Base-by-base conservation (phyloP, 352 stramenopile species). In the Globisporangium paddicum region DNA sequence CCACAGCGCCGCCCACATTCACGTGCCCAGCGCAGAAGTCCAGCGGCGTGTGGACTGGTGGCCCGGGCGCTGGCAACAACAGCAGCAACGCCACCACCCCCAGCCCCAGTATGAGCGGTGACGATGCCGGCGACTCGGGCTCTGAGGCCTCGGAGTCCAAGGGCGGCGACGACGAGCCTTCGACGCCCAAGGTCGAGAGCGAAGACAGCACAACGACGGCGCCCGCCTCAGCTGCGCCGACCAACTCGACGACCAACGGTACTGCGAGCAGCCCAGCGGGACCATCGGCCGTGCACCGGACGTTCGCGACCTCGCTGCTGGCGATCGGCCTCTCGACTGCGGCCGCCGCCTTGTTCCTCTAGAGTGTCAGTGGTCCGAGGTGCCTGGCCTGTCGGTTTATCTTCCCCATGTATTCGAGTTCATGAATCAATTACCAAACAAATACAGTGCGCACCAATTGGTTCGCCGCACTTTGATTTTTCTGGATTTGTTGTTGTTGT, bases 21-120 rank as follows among this genome's bases (percentile, higher is more conserved):
- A 77, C 68, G 18, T 86, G 76, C 51, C 30, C 67, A 23, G 59
- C 55, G 13, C 73, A 86, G 48, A 51, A 53, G 26, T 73, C 71
- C 32, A 83, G 73, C 62, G 73, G 73, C 25, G 53, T 38, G n/a
- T 86, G 75, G 75, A 70, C 67, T 7, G 42, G 42, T 18, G n/a
- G 8, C 3, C 4, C 47, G 34, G 16, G 34, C n/a, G n/a, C n/a
- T n/a, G n/a, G n/a, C n/a, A n/a, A n/a, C n/a, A n/a, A n/a, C n/a
- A n/a, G n/a, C n/a, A n/a, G n/a, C n/a, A n/a, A n/a, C n/a, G n/a
- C n/a, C 34, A 18, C 34, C 34, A 16, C 6, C 16, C 7, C 34
- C 34, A 40, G 34, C 11, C 9, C 34, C 30, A 35, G 30, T 8
- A 35, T 35, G 34, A 14, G 34, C 47, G 47, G 10, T n/a, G n/a